Base-by-base conservation (phyloP, 345 rosid genomes). In the Crucihimalaya himalaica region DNA sequence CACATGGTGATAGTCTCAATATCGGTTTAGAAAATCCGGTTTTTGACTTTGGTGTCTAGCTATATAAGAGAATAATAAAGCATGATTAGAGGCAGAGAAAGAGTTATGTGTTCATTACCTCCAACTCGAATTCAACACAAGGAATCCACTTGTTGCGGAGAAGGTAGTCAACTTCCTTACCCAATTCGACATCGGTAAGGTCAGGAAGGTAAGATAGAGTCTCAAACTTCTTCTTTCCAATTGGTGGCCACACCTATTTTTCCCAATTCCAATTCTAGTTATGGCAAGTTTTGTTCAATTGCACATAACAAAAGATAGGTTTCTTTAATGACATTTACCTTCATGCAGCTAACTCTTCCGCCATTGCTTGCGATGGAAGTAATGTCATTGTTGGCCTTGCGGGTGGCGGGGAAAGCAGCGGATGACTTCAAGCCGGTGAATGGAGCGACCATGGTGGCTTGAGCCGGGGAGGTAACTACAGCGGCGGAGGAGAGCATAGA, bases 61-160 rank as follows among this genome's bases (percentile, higher is more conserved):
- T 15, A 13, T 71, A 13, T 18, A 10, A 43, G 25, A 23, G 27
- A 27, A 6, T 56, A 28, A 43, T 54, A 69, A 69, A 52, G n/a
- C 15, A 32, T 54, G 18, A 13, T 28, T 42, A 67, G 19, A 64
- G 16, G 8, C n/a, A 23, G 12, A 7, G 7, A 15, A 42, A 7
- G 1, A 0, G 0, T 52, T 23, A 1, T 42, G 32, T 21, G 42
- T 28, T 29, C 0, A 19, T 12, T 73, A 86, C 87, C 84, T 77
- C 74, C 21, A 67, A 21, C 73, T 84, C 84, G 81, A 86, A 89
- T 69, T 89, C 94, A 74, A 89, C 70, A 81, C 94, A 86, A 42
- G 94, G 94, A 75, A 86, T 16, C 91, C 95, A 89, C 40, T 80
- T 77, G 13, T 1, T 62, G 40, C 88, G 85, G 43, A 89, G 19